A percentile compares a stretch with the other conserved stretches of the same genome.
Evolutionary conservation across 2,329 filamentous ascomycete genomes (phyloP).

Genomic region (Arthrobotrys pseudoclavata): DNA sequence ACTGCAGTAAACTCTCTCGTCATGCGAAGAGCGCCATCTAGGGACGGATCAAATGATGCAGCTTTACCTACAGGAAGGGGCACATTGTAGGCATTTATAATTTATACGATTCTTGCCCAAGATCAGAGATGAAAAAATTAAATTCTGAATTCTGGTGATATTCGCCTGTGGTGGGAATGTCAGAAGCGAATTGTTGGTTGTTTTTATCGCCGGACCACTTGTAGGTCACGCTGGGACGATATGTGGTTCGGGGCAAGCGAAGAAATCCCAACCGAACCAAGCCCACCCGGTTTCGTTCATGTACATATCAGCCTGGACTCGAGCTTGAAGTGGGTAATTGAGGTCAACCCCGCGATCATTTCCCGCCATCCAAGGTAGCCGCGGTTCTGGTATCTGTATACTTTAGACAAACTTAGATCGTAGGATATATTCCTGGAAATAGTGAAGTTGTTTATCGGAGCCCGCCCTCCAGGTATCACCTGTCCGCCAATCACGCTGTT

Average conservation of each 20-base stretch:
- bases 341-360: neutral
- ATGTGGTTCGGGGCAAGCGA: constrained; percentile 3
- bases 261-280: constrained; percentile 9
- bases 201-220: constrained; percentile 23
- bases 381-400: neutral
- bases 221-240: constrained; percentile 30
- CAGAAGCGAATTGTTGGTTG: neutral
- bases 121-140: neutral
- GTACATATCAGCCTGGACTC: neutral
- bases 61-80: neutral
- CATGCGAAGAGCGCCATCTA: neutral
- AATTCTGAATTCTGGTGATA: neutral
- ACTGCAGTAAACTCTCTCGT: neutral
- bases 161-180: too few species aligned
- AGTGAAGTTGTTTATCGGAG: constrained; percentile 22
- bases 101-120: neutral
- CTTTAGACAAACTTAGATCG: neutral
- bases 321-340: neutral
- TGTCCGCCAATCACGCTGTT: neutral
- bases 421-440: neutral
- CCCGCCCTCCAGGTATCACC: neutral
- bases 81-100: neutral
- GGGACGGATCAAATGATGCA: neutral
- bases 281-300: neutral
- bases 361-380: constrained; percentile 1